A percentile compares a stretch with the other conserved stretches of the same genome.
Conservation (phyloP, 768 basidiomycete genomes). For the Leucocoprinus sp. region DNA sequence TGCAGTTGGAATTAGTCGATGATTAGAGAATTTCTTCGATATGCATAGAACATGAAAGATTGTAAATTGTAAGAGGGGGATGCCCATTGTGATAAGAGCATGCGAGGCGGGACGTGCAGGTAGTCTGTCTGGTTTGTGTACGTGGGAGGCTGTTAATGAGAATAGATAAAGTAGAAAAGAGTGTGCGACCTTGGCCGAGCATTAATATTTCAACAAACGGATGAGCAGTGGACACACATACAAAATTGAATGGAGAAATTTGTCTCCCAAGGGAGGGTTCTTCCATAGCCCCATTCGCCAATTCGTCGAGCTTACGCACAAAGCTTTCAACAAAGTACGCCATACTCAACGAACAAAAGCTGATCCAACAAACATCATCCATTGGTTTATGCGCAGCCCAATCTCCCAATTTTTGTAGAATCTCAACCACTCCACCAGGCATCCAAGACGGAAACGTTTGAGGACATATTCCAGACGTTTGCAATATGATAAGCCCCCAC, state of each 20-base stretch:
- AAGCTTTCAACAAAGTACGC: constrained; percentile 61
- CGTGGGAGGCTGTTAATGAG: constrained; percentile 55
- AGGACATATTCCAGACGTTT: constrained; percentile 40
- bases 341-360: constrained; percentile 59
- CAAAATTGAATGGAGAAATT: constrained; percentile 50
- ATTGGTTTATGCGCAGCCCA: constrained; percentile 48
- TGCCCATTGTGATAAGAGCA: constrained; percentile 59
- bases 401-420: constrained; percentile 27
- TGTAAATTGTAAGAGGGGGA: constrained; percentile 66
- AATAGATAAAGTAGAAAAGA: constrained; percentile 72
- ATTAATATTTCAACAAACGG: constrained; percentile 7
- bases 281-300: constrained; percentile 34
- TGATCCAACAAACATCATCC: constrained; percentile 62
- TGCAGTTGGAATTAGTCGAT: constrained; percentile 65
- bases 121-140: constrained; percentile 29
- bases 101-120: constrained; percentile 68
- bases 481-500: constrained; percentile 53
- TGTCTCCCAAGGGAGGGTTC: constrained; percentile 27
- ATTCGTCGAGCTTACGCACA: constrained; percentile 50
- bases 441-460: constrained; percentile 18
- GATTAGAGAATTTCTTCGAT: constrained; percentile 51
- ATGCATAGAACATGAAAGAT: constrained; percentile 62
- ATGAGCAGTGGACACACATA: constrained; percentile 25
- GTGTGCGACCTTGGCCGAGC: constrained; percentile 49
- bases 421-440: constrained; percentile 14